phyloP scores from a whole-genome alignment of 164 flowering plant genomes.

The Buxus sempervirens region DNA sequence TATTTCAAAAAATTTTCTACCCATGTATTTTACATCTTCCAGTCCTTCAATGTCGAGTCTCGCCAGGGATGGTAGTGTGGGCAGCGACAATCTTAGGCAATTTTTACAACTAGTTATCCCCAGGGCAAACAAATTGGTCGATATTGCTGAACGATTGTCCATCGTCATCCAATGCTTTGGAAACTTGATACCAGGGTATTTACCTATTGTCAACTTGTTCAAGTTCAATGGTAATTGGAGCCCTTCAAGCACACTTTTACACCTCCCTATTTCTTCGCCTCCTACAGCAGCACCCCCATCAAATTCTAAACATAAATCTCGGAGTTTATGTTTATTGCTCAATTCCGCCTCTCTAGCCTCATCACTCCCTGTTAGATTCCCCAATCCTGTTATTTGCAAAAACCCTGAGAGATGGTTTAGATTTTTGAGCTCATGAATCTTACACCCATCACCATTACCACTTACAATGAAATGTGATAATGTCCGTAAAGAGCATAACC shows the following conservation, averaged over 20 bases:
- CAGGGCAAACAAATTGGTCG: background rate
- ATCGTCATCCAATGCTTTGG: background rate
- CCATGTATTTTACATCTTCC: background rate
- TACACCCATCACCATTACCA: background rate
- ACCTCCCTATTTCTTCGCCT: background rate
- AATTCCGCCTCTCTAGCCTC: background rate
- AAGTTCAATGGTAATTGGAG: background rate
- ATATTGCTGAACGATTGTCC: too few relatives aligned
- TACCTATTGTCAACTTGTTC: background rate
- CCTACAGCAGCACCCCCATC: background rate
- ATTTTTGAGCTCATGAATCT: background rate
- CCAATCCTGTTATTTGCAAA: background rate
- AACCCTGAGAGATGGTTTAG: background rate
- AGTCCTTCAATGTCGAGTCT: background rate
- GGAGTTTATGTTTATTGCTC: background rate
- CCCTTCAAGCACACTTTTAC: background rate
- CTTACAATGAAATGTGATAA: background rate
- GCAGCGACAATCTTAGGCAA: background rate
- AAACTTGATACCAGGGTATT: background rate
- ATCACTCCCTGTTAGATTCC: background rate
- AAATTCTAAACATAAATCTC: background rate
- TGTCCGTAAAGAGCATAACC: background rate
- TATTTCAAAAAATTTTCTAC: background rate
- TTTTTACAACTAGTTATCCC: background rate
- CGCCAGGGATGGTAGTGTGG: background rate